Base-by-base conservation (phyloP, 805 yeast genomes). In the Kazachstania viticola region DNA sequence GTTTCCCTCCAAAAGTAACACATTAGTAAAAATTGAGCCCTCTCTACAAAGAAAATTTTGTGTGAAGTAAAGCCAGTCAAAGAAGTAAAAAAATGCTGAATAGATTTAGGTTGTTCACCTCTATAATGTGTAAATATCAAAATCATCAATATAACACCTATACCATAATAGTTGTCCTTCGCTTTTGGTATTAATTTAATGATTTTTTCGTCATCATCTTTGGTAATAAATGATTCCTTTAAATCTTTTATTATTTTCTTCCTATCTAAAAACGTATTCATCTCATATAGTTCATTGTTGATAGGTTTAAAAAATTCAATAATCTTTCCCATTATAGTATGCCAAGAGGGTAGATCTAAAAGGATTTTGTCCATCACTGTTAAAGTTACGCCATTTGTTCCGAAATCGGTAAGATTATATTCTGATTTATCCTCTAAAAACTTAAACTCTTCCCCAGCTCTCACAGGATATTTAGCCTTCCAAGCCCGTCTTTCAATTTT, bases 11-110 rank as follows among this genome's bases (percentile, higher is more conserved):
- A 33, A 14, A 34, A 33, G 27, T 36, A 35, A 17, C 46, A 30
- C n/a, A 54, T 31, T 14, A 54, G 23, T 7, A 52, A 29, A 25
- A 44, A 45, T 31, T 54, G 60, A 9, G 14, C 64, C 17, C 48
- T 43, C 30, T 56, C 60, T 5, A 53, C 19, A 26, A 37, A 55
- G 33, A 39, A 46, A 9, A 38, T 38, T 29, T 56, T 56, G 2
- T 45, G 44, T 5, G 53, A 40, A 5, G 43, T 25, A 14, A 46
- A 40, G 2, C 61, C 61, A n/a, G 39, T 35, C 21, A 56, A 25
- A 28, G 37, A 40, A 1, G 43, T 38, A 9, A 45, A 30, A 17
- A 53, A 48, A 14, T 33, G 28, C n/a, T 34, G 30, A 8, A 55
- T 23, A 3, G 46, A 27, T 1, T 27, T 22, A 5, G 60, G 60